These are phyloP conservation scores for Ceratocystis cacaofunesta DNA, from an alignment of 2,329 filamentous ascomycete genomes.

Conservation along the genomic window DNA sequence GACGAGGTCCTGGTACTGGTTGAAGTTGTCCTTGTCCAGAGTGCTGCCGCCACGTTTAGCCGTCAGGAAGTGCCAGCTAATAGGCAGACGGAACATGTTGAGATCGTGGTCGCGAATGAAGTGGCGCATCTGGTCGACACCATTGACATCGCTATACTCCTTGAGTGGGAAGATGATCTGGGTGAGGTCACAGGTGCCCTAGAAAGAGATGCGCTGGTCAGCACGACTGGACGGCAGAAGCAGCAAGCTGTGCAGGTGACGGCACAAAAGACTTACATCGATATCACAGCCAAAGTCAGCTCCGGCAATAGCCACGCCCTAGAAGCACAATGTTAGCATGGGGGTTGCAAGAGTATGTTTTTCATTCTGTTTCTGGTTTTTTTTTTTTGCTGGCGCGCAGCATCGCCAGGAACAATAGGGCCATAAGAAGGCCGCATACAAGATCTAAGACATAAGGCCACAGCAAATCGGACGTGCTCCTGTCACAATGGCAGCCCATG, in stretches of 20 bases:
- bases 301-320: slow-evolving; percentile 28
- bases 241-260: neutral
- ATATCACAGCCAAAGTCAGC: slow-evolving; percentile 31
- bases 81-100: slow-evolving; percentile 41
- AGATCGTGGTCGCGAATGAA: slow-evolving; percentile 37
- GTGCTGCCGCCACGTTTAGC: slow-evolving; percentile 35
- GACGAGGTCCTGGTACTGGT: slow-evolving; percentile 39
- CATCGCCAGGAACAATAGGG: neutral
- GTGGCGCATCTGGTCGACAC: slow-evolving; percentile 40
- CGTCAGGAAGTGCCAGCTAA: slow-evolving; percentile 43
- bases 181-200: slow-evolving; percentile 25
- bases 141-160: slow-evolving; percentile 23
- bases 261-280: slow-evolving; percentile 23
- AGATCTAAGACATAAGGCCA: neutral
- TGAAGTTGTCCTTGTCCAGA: slow-evolving; percentile 34
- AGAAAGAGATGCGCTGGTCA: neutral
- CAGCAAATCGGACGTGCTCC: neutral
- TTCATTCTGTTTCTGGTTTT: neutral
- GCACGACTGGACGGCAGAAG: neutral
- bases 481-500: too few relatives aligned
- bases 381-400: neutral
- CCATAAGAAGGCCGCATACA: neutral
- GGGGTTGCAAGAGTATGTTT: neutral
- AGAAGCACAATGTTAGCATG: neutral
- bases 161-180: slow-evolving; percentile 24